Percentiles rank a stretch among this genome's conserved stretches.
Conservation (phyloP, 192 early-diverging fungal species). For the Jimgerdemannia flammicorona region DNA sequence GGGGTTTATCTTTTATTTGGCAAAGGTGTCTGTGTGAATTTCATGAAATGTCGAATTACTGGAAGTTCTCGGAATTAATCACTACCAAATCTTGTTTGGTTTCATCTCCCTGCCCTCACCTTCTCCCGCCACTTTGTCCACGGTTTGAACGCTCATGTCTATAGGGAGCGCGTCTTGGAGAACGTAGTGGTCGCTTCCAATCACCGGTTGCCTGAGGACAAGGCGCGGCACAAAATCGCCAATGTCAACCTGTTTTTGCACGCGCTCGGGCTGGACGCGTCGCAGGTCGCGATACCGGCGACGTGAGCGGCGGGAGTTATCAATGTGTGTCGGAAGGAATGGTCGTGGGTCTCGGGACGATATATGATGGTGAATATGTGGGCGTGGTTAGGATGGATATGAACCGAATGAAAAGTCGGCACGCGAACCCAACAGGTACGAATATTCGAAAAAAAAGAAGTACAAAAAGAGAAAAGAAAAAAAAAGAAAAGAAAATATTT, state of each 20-base stretch:
- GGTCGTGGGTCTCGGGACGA: no score
- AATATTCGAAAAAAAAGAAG: neutral
- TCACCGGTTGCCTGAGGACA: conserved; percentile 48
- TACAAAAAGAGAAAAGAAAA: no score
- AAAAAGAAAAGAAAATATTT: no score
- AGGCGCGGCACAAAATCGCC: conserved; percentile 59
- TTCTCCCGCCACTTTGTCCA: neutral
- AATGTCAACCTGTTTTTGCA: conserved; percentile 97
- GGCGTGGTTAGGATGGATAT: no score
- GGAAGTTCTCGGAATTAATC: neutral
- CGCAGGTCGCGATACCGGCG: conserved; percentile 54
- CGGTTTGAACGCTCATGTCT: neutral
- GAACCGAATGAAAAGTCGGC: neutral
- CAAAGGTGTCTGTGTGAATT: no score
- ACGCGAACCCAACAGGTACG: neutral
- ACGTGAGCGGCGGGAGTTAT: neutral
- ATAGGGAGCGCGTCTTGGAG: conserved; percentile 80
- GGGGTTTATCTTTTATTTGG: neutral
- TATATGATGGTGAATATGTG: no score
- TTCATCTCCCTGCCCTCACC: neutral
- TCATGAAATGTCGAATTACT: neutral
- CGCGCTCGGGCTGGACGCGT: conserved; percentile 89
- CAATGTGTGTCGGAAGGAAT: no score
- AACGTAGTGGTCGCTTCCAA: conserved; percentile 63
- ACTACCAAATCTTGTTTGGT: neutral